These are phyloP conservation scores for Pythium sukuiense DNA, from an alignment of 352 stramenopile species.

Conservation along the genomic window DNA sequence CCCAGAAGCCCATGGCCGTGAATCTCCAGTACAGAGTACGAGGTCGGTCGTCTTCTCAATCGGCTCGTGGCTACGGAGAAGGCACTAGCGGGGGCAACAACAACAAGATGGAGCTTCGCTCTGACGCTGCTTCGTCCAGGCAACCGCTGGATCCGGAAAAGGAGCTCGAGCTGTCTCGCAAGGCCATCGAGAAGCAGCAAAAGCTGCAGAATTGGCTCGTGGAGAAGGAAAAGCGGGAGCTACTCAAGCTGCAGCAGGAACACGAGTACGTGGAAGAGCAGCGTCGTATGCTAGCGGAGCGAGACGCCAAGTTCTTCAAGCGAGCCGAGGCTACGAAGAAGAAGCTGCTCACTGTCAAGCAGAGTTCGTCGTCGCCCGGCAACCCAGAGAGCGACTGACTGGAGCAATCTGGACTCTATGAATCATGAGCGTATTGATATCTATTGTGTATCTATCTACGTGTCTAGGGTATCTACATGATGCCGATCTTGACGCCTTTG, in stretches of 20 bases:
- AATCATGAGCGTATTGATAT: not conserved
- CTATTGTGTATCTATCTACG: not conserved
- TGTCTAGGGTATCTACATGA: constrained; percentile 35
- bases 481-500: constrained; percentile 57
- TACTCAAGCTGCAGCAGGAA: constrained; percentile 80
- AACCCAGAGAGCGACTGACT: constrained; percentile 5
- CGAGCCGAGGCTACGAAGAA: constrained; percentile 74
- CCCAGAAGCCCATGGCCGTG: constrained; percentile 21
- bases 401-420: not conserved
- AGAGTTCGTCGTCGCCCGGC: not conserved
- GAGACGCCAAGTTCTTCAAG: constrained; percentile 81
- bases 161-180: constrained; percentile 63
- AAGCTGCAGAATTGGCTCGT: constrained; percentile 89
- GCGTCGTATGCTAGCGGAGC: constrained; percentile 47
- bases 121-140: constrained; percentile 8
- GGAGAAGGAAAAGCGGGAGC: constrained; percentile 85
- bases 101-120: constrained; percentile 30
- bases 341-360: constrained; percentile 37
- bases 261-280: constrained; percentile 81
- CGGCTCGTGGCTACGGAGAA: constrained; percentile 3
- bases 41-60: constrained; percentile 34
- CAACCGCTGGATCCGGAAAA: constrained; percentile 49
- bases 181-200: constrained; percentile 88
- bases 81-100: constrained; percentile 47
- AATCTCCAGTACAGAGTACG: constrained; percentile 72